These are phyloP conservation scores for Camptophora hylomeconis DNA, from an alignment of 2,329 filamentous ascomycete species.

Conservation along the genomic window DNA sequence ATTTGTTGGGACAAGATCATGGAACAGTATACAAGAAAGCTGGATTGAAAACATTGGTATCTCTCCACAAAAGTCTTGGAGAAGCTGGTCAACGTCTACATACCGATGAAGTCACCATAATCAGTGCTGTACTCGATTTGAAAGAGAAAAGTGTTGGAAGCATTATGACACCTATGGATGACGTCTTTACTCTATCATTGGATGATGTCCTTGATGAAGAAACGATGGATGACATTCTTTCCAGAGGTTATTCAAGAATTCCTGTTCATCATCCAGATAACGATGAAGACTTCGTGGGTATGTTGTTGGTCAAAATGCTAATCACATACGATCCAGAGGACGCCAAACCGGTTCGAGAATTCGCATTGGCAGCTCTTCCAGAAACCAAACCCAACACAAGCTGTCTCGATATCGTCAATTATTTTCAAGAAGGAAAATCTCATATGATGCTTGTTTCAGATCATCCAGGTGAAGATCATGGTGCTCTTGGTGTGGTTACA, in stretches of 20 bases:
- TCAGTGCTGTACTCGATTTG: conserved; percentile 87
- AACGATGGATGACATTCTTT: conserved; percentile 88
- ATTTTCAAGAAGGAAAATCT: conserved; percentile 98
- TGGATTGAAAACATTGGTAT: conserved; percentile 89
- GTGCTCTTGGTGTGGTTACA: conserved; percentile 85
- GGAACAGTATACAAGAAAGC: conserved; percentile 97
- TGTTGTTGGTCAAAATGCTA: conserved; percentile 95
- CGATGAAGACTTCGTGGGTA: conserved; percentile 79
- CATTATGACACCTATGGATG: conserved; percentile 98
- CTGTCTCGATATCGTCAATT: conserved; percentile 97
- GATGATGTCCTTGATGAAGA: conserved; percentile 84
- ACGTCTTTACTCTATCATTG: conserved; percentile 93
- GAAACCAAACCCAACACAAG: conserved; percentile 92
- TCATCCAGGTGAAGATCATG: conserved; percentile 75
- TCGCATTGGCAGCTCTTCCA: conserved; percentile 82
- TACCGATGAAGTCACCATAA: conserved; percentile 96
- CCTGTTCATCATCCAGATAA: conserved; percentile 84
- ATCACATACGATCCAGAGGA: conserved; percentile 98
- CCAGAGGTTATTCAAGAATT: conserved; percentile 88
- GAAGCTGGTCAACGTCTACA: conserved; percentile 77
- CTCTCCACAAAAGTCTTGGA: conserved; percentile 82
- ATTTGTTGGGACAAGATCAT: conserved; percentile 83
- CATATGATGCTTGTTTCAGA: conserved; percentile 97
- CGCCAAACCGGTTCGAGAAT: conserved; percentile 71
- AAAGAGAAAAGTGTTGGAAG: conserved; percentile 90